Conservation (phyloP, 805 yeast species). For the Candida verbasci region DNA sequence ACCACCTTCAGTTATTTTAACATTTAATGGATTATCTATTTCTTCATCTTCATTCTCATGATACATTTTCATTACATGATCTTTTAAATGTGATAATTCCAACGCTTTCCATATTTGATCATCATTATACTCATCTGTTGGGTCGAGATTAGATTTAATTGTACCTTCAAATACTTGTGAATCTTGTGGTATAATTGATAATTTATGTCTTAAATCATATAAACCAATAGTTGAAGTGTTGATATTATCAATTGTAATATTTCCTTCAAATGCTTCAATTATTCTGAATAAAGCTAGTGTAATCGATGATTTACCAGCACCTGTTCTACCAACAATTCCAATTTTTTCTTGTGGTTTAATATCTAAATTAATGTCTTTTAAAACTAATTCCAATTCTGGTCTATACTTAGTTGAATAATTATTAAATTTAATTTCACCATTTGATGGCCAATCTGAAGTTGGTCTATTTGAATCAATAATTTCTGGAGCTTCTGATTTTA, state of each 20-base stretch:
- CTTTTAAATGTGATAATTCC: conserved; percentile 40
- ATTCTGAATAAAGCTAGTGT: conserved; percentile 42
- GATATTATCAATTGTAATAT: conserved; percentile 31
- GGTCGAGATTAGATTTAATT: conserved; percentile 38
- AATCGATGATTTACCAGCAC: conserved; percentile 44
- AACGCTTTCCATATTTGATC: conserved; percentile 40
- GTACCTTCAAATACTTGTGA: conserved; percentile 44
- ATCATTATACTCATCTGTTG: conserved; percentile 30
- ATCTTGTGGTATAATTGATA: conserved; percentile 43
- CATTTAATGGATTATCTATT: conserved; percentile 27
- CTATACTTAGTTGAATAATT: conserved; percentile 40
- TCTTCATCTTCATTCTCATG: conserved; percentile 22
- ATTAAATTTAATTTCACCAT: conserved; percentile 33
- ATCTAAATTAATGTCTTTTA: conserved; percentile 32
- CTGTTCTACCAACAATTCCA: conserved; percentile 45
- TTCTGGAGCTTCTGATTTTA: conserved; percentile 82
- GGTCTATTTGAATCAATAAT: conserved; percentile 65
- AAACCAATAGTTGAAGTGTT: conserved; percentile 35
- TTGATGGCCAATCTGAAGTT: conserved; percentile 30
- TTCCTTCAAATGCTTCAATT: conserved; percentile 35
- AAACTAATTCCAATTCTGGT: conserved; percentile 41
- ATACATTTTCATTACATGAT: conserved; percentile 35
- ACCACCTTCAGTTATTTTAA: conserved; percentile 41
- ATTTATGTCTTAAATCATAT: conserved; percentile 38
- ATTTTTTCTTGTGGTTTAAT: conserved; percentile 37